Conservation (phyloP, 2,329 filamentous ascomycete species). For the Aspergillus texensis region DNA sequence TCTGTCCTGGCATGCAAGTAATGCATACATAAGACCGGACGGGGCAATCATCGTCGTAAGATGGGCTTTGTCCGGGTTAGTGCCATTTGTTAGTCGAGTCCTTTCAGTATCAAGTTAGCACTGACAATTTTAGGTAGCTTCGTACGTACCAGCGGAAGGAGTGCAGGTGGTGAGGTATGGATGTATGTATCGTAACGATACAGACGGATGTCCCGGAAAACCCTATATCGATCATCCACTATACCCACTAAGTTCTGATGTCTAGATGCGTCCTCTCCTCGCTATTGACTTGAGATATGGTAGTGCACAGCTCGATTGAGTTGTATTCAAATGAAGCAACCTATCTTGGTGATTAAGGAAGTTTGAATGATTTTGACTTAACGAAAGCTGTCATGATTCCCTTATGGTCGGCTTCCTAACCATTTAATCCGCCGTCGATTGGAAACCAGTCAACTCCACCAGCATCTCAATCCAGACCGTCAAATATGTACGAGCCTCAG, state of each 20-base stretch:
- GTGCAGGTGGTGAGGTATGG: background rate
- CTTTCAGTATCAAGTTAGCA: background rate
- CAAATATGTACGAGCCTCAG: constrained; percentile 3
- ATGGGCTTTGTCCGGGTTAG: constrained; percentile 1
- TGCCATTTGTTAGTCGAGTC: background rate
- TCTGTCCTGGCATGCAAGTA: constrained; percentile 26
- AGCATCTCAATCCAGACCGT: background rate
- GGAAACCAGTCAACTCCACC: constrained; percentile 1
- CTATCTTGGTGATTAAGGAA: background rate
- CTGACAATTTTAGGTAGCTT: background rate
- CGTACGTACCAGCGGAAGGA: background rate
- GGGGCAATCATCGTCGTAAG: constrained; percentile 13
- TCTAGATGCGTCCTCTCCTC: background rate
- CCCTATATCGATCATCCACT: constrained; percentile 2
- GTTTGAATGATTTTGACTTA: background rate
- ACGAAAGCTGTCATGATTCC: background rate
- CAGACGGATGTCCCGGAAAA: constrained; percentile 2
- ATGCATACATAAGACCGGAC: constrained; percentile 19
- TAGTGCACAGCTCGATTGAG: background rate
- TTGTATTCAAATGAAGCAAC: background rate
- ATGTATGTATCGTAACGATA: constrained; percentile 1
- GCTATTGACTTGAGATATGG: background rate
- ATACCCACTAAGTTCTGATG: background rate
- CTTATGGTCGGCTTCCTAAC: background rate
- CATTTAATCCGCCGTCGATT: background rate